Conservation (phyloP, 208 protist species). For the Phytomonas francai region DNA sequence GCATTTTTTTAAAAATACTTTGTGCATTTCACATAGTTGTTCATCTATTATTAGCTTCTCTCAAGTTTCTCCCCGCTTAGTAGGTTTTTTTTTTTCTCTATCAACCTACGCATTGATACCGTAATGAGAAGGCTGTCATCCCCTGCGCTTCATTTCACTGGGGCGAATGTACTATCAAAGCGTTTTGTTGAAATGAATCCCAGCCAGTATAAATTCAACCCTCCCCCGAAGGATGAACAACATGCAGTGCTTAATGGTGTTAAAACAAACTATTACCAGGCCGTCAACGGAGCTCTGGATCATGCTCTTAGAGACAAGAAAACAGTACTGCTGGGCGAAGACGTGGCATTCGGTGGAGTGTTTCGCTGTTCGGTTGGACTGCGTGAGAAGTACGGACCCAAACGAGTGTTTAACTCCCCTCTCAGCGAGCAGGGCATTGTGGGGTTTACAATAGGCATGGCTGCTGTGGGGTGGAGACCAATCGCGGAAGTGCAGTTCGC, state of each 20-base stretch:
- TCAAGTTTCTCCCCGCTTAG: neutral
- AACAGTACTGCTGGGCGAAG: constrained; percentile 93
- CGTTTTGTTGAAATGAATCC: constrained; percentile 25
- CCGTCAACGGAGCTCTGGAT: constrained; percentile 94
- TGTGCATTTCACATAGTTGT: neutral
- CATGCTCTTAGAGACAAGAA: constrained; percentile 82
- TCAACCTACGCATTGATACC: neutral
- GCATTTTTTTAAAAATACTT: neutral
- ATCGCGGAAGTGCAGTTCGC: constrained; percentile 98
- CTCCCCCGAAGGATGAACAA: constrained; percentile 19
- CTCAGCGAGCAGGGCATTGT: constrained; percentile 96
- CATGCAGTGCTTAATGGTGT: constrained; percentile 29
- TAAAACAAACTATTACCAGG: constrained; percentile 89
- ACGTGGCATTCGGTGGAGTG: constrained; percentile 97
- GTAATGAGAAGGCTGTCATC: neutral
- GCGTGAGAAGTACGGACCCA: constrained; percentile 76
- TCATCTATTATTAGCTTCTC: neutral
- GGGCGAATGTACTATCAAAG: constrained; percentile 8
- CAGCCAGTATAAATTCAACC: constrained; percentile 26
- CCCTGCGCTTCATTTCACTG: neutral
- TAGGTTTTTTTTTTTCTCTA: neutral
- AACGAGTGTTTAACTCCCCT: constrained; percentile 96
- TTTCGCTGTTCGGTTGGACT: constrained; percentile 91
- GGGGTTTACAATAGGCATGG: constrained; percentile 96
- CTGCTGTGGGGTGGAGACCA: constrained; percentile 75